Evolutionary conservation across 1,284 basidiomycete genomes (phyloP), one percentile per base, ranked within the genome.

Genomic region (Ustanciosporium gigantosporum): DNA sequence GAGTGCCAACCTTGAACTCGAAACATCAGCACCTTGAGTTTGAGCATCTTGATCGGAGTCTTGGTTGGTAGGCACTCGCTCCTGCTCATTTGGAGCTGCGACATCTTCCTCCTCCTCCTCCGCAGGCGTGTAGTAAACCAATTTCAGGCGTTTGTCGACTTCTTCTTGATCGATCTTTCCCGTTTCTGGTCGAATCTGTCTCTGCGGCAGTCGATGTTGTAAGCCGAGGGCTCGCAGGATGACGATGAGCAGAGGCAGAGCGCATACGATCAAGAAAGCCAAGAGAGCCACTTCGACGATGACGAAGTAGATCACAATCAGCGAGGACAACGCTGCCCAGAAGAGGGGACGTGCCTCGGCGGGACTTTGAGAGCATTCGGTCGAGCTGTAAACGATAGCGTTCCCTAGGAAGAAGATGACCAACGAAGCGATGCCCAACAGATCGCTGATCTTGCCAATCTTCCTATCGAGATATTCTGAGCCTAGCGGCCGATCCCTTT

Each of bases 331-430:
- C 6, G 56, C 44, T 2, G 69, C 31, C 56, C 64, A 70, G 36
- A 61, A 73, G 41, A 73, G 52, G 8, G 69, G 58, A 3, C 59
- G 43, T 3, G 66, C 50, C 22, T 69, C 62, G 0, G 70, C 68
- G 3, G 70, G 70, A 16, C 25, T 31, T 11, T 46, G 56, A 13
- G 66, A 56, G 51, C 68, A 71, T 36, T 70, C 67, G 3, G 64
- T 56, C 5, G 52, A 46, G 38, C 50, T 64, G 41, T 68, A 73
- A 25, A 70, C 61, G 32, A 61, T 55, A 15, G 66, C 66, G 50
- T 73, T 73, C 22, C 70, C 70, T 14, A 71, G 60, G 31, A 66
- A 50, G 34, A 71, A 73, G 42, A 71, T 50, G 48, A 69, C 60
- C 24, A 67, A 32, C 11, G 55, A 48, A 4, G 52, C 48, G 16